A percentile compares a stretch with the other conserved stretches of the same genome.
Evolutionary conservation across 176 grass and related monocot genomes (phyloP).

Genomic region (Luzula sylvatica): DNA sequence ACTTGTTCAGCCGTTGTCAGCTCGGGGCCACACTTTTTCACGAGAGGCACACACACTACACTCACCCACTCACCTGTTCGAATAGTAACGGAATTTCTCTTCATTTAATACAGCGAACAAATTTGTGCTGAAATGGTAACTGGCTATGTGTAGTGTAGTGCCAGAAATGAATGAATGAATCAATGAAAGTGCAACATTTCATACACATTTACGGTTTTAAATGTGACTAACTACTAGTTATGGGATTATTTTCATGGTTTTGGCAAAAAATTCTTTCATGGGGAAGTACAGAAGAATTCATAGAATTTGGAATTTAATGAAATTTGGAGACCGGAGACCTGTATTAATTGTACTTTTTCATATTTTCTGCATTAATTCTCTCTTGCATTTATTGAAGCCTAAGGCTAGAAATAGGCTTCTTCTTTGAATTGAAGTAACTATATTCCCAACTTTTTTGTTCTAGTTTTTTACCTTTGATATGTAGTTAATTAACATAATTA

Average conservation of each 20-base stretch:
- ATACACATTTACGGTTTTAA: constrained; percentile 1
- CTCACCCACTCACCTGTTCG: constrained; percentile 2
- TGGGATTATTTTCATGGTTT: constrained; percentile 18
- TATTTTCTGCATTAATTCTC: constrained; percentile 22
- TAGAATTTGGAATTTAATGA: constrained; percentile 26
- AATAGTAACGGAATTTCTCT: constrained; percentile 17
- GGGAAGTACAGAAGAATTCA: constrained; percentile 22
- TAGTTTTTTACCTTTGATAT: too few relatives aligned
- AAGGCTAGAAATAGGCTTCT: constrained; percentile 8
- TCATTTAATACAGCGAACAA: constrained; percentile 20
- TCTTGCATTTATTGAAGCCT: constrained; percentile 18
- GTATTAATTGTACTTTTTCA: constrained; percentile 15
- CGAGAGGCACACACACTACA: constrained; percentile 6
- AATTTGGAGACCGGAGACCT: not conserved
- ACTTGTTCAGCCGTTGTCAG: constrained; percentile 8
- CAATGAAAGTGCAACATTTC: too few relatives aligned
- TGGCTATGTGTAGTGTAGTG: not conserved
- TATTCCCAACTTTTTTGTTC: not conserved
- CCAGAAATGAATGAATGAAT: too few relatives aligned
- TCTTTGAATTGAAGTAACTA: not conserved
- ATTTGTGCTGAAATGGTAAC: constrained; percentile 17
- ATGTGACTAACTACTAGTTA: constrained; percentile 12
- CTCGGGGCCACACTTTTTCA: constrained; percentile 14
- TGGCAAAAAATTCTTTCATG: constrained; percentile 25
- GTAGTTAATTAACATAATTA: too few relatives aligned